phyloP scores from a whole-genome alignment of 164 flowering plant species.

The Magnolia sinica region DNA sequence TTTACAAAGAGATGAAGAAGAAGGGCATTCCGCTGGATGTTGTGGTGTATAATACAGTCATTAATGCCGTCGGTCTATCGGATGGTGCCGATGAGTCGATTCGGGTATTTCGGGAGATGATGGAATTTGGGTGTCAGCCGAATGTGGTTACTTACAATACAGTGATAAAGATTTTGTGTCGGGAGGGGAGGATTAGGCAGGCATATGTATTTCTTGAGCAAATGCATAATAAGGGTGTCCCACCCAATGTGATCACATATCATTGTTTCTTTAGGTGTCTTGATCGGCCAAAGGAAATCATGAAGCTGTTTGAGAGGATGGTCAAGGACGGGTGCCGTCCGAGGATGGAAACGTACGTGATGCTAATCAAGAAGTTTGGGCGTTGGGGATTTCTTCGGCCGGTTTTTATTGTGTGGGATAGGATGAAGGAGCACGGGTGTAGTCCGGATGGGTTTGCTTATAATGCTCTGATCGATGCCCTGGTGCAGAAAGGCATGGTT shows the following conservation, averaged over 20 bases:
- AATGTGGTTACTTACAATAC: constrained; percentile 69
- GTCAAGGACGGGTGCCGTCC: constrained; percentile 59
- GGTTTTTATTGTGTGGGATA: constrained; percentile 69
- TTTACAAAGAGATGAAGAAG: constrained; percentile 83
- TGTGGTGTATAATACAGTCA: constrained; percentile 74
- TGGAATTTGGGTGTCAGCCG: constrained; percentile 65
- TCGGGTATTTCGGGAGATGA: constrained; percentile 62
- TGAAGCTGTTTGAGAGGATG: constrained; percentile 76
- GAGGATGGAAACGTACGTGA: constrained; percentile 78
- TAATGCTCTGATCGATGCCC: constrained; percentile 82
- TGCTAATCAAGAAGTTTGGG: constrained; percentile 90
- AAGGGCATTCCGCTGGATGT: constrained; percentile 63
- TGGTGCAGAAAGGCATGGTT: constrained; percentile 76
- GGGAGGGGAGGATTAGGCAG: constrained; percentile 56
- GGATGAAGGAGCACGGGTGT: constrained; percentile 70
- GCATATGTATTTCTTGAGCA: constrained; percentile 48
- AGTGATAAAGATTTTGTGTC: constrained; percentile 66
- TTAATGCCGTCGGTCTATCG: constrained; percentile 60
- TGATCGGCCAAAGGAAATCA: constrained; percentile 66
- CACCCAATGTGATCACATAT: constrained; percentile 68
- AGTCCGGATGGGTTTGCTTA: constrained; percentile 80
- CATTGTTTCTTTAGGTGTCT: constrained; percentile 61
- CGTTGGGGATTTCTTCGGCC: constrained; percentile 92
- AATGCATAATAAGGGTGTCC: constrained; percentile 57
- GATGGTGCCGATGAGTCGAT: constrained; percentile 73